Evolutionary conservation across 225 moss, liverwort and hornwort genomes (phyloP).

Genomic region (Marchantia paleacea): DNA sequence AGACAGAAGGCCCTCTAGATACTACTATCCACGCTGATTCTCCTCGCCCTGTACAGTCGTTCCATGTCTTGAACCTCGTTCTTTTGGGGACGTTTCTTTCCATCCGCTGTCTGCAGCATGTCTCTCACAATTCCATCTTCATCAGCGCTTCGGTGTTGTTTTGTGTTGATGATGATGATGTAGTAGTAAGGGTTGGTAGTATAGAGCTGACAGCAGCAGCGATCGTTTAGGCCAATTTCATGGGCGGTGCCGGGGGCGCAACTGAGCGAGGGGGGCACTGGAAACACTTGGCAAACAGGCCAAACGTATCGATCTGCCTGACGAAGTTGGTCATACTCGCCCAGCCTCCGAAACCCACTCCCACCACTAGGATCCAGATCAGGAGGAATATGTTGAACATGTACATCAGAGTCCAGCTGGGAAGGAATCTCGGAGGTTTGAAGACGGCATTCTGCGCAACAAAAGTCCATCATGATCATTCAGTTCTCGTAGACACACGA

Average conservation of each 20-base stretch:
- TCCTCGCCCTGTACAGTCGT: not conserved
- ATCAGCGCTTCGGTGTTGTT: not conserved
- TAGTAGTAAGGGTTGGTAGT: too few relatives aligned
- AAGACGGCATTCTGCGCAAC: slow-evolving; percentile 66
- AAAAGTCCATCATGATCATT: not conserved
- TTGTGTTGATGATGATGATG: not conserved
- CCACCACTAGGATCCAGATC: slow-evolving; percentile 63
- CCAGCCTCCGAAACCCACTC: slow-evolving; percentile 85
- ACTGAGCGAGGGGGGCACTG: slow-evolving; percentile 51
- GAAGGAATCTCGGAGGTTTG: slow-evolving; percentile 56
- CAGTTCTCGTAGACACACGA: not conserved
- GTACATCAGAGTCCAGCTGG: slow-evolving; percentile 67
- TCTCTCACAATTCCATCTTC: not conserved
- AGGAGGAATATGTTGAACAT: slow-evolving; percentile 56
- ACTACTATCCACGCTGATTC: not conserved
- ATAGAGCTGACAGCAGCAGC: too few relatives aligned
- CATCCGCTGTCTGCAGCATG: not conserved
- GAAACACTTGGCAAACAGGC: slow-evolving; percentile 81
- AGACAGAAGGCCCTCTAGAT: not conserved
- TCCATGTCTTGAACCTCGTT: slow-evolving; percentile 26
- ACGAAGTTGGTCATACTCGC: slow-evolving; percentile 84
- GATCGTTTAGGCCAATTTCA: not conserved
- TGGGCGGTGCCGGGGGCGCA: slow-evolving; percentile 12
- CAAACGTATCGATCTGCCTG: slow-evolving; percentile 67
- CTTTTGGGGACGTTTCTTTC: slow-evolving; percentile 7